Evolutionary conservation across 176 grass and related monocot genomes (phyloP).

Genomic region (Oryza meyeriana): DNA sequence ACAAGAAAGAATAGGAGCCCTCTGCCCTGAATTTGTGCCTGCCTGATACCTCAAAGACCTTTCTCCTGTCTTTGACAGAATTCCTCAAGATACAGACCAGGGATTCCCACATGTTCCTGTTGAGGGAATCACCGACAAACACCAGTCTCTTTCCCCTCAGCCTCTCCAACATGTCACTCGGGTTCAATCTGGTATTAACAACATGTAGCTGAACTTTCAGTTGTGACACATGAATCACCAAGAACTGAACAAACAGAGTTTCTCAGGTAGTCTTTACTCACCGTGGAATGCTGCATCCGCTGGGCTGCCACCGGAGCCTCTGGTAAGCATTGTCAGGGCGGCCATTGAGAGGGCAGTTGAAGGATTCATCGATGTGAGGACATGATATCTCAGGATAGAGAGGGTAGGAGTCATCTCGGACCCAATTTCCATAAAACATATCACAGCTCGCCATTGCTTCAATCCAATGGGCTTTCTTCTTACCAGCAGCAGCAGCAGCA

Average conservation of each 20-base stretch:
- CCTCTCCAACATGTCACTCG: conserved; percentile 66
- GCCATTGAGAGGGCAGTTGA: conserved; percentile 84
- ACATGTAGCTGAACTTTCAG: conserved; percentile 20
- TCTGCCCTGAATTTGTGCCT: conserved; percentile 58
- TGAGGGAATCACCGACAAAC: conserved; percentile 93
- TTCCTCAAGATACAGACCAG: conserved; percentile 72
- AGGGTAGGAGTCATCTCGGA: conserved; percentile 77
- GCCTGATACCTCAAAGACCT: conserved; percentile 81
- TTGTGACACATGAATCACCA: not conserved
- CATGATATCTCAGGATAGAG: conserved; percentile 79
- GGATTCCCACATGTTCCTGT: conserved; percentile 99
- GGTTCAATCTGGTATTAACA: conserved; percentile 56
- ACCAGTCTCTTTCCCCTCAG: conserved; percentile 81
- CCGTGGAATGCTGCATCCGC: conserved; percentile 85
- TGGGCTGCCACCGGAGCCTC: conserved; percentile 86
- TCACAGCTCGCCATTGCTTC: conserved; percentile 70
- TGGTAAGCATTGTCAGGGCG: conserved; percentile 73
- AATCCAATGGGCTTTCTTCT: conserved; percentile 49
- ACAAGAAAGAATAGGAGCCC: conserved; percentile 78
- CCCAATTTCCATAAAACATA: conserved; percentile 81
- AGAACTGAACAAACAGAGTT: not conserved
- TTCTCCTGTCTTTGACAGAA: conserved; percentile 58
- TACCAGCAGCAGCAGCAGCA: conserved; percentile 1
- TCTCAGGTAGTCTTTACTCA: conserved; percentile 32
- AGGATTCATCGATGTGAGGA: conserved; percentile 84